Base-by-base conservation (phyloP, 805 yeast species). In the Wickerhamiella domercqiae region DNA sequence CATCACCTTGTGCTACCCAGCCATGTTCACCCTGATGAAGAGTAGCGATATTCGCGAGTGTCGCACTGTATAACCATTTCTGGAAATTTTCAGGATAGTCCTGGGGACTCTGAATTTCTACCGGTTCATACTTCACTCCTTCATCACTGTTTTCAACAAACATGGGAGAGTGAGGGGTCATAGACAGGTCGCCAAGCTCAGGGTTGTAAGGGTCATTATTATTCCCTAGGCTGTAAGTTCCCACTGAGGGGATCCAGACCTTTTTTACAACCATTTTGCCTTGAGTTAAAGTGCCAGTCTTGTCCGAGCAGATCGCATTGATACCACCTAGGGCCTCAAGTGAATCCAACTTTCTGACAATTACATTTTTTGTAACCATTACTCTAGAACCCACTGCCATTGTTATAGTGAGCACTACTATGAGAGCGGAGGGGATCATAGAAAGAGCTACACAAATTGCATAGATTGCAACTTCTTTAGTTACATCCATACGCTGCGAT, bases 1-100 rank as follows among this genome's bases (percentile, higher is more conserved):
- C 87, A 53, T 82, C 94, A 42, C 94, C 94, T 52, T 74, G 76
- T 7, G 83, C 84, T 47, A 69, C 71, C 93, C 93, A 81, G 21
- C 67, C 67, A 14, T 61, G 64, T 17, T 56, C 59, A n/a, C 53
- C 57, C 41, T 66, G 59, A 43, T 66, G 68, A 2, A 82, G 73
- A 7, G 66, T 64, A 3, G 94, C 87, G 49, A 81, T 73, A 49
- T 82, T 83, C 25, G 93, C 93, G 44, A 83, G 59, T 1, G 90
- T 69, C 2, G 93, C 82, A 34, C 78, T 62, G 19, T 58, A 51
- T 38, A 78, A 55, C 79, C 82, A 81, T 26, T 62, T 53, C 22
- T 54, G 42, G 7, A 39, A 15, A 2, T 17, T 31, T 5, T 7
- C 14, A n/a, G 25, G 32, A 46, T 70, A 68, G 11, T 51, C 36